A percentile compares a stretch with the other conserved stretches of the same genome.
phyloP scores from a whole-genome alignment of 441 rosid genomes.

The Gossypium trilobum region DNA sequence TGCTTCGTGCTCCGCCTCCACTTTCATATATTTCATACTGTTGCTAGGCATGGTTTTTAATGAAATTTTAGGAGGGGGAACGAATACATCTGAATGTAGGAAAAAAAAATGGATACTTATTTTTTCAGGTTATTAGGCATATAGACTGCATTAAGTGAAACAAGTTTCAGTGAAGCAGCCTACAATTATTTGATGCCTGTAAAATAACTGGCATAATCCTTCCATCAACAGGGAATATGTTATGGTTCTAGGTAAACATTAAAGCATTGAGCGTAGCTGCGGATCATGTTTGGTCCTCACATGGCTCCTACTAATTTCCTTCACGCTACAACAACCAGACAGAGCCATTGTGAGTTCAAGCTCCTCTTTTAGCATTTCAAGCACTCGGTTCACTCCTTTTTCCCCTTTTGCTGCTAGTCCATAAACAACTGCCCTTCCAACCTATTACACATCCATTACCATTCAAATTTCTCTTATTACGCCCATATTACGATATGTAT shows the following conservation, averaged over 20 bases:
- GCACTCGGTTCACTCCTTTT: conserved; percentile 50
- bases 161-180: not conserved
- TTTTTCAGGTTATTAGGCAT: no score
- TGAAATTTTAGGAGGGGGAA: no score
- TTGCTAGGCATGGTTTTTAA: not conserved
- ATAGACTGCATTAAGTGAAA: no score
- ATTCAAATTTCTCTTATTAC: not conserved
- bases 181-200: not conserved
- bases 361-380: conserved; percentile 64
- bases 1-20: no score
- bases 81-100: no score
- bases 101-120: no score
- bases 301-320: conserved; percentile 56
- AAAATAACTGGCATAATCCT: not conserved
- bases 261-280: conserved; percentile 39
- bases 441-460: conserved; percentile 28
- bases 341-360: conserved; percentile 72
- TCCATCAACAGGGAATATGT: not conserved
- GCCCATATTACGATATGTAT: no score
- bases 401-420: conserved; percentile 80
- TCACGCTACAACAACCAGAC: conserved; percentile 57
- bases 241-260: not conserved
- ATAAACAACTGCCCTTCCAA: conserved; percentile 66
- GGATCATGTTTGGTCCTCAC: conserved; percentile 34
- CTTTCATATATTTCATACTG: not conserved